Evolutionary conservation across 176 grass and related monocot genomes (phyloP).

Genomic region (Tillandsia fasciculata): DNA sequence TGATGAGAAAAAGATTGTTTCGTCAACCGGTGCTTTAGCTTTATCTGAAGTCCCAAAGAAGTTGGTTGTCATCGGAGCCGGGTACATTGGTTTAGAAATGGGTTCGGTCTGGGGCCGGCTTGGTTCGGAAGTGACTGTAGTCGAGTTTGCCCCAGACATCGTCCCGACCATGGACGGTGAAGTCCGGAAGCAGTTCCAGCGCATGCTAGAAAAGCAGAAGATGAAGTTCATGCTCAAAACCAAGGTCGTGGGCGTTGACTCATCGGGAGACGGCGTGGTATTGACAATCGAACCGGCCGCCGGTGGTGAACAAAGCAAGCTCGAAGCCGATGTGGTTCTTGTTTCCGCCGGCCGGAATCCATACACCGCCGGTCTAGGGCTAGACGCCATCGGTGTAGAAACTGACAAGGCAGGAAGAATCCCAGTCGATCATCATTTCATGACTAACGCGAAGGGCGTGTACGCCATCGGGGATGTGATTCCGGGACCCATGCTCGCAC

Average conservation of each 20-base stretch:
- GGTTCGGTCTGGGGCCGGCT: slow-evolving; percentile 96
- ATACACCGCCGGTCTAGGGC: slow-evolving; percentile 61
- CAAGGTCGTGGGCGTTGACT: slow-evolving; percentile 79
- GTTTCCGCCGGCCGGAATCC: slow-evolving; percentile 80
- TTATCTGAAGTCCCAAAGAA: slow-evolving; percentile 78
- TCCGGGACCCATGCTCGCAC: slow-evolving; percentile 98
- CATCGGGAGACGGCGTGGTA: slow-evolving; percentile 73
- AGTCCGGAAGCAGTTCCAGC: slow-evolving; percentile 91
- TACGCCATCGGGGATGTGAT: slow-evolving; percentile 92
- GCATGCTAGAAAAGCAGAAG: slow-evolving; percentile 97
- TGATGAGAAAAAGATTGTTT: slow-evolving; percentile 98
- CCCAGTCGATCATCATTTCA: slow-evolving; percentile 75
- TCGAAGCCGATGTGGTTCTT: slow-evolving; percentile 91
- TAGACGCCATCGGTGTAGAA: slow-evolving; percentile 72
- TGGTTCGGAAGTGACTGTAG: slow-evolving; percentile 87
- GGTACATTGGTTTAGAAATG: slow-evolving; percentile 98
- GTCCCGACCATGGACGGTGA: slow-evolving; percentile 96
- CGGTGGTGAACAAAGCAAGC: slow-evolving; percentile 72
- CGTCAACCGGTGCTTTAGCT: slow-evolving; percentile 82
- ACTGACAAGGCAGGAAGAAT: slow-evolving; percentile 85
- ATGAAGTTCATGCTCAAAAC: slow-evolving; percentile 99
- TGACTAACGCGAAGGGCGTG: slow-evolving; percentile 79
- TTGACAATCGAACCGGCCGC: slow-evolving; percentile 71
- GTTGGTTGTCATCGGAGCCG: slow-evolving; percentile 90
- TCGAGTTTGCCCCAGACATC: slow-evolving; percentile 90